Evolutionary conservation across 495 filamentous ascomycete species (phyloP).

Genomic region (Glutinoglossum americanum): DNA sequence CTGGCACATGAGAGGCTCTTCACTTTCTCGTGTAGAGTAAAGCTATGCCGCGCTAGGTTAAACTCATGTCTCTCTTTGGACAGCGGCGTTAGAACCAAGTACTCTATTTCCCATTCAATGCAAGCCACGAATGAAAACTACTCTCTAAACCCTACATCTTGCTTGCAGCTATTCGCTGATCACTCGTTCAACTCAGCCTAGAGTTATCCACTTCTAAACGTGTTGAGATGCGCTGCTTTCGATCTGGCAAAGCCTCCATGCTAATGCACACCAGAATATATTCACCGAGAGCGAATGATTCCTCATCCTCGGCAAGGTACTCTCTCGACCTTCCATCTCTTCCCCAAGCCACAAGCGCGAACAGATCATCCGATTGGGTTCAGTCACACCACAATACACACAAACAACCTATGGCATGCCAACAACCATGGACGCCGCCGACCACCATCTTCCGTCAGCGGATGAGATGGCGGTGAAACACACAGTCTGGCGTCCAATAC

Average conservation of each 20-base stretch:
- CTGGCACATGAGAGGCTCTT: neutral
- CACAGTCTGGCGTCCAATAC: too few species aligned
- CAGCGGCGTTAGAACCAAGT: neutral
- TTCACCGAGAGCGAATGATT: neutral
- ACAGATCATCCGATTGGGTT: neutral
- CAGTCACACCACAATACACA: neutral
- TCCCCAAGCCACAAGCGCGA: neutral
- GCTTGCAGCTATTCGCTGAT: neutral
- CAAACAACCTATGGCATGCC: neutral
- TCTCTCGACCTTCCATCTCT: neutral
- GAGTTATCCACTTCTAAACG: too few species aligned
- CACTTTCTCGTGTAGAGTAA: neutral
- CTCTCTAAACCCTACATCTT: neutral
- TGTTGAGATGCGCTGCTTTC: neutral
- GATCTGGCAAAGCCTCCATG: neutral
- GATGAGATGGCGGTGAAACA: too few species aligned
- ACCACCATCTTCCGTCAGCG: neutral
- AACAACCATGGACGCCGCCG: neutral
- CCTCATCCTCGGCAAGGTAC: neutral
- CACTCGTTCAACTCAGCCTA: neutral
- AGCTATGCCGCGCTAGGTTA: neutral
- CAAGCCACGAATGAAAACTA: neutral
- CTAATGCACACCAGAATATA: neutral
- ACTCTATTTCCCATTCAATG: neutral
- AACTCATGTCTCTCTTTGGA: neutral